Conservation (phyloP, 169 alveolate genomes). For the Eimeria maxima region DNA sequence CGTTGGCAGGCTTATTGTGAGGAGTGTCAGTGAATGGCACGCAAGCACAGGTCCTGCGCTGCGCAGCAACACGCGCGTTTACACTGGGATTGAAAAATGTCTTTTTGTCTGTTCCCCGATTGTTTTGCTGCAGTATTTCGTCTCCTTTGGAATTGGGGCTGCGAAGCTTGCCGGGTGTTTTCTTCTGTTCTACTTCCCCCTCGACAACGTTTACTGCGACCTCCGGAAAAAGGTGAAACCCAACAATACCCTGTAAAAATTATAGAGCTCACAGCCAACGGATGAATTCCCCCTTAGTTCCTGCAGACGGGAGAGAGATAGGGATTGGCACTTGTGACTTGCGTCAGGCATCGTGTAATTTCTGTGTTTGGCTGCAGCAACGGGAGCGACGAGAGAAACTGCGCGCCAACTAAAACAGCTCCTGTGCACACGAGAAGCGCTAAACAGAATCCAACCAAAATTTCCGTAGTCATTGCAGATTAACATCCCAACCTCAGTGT, state of each 20-base stretch:
- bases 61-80: neutral
- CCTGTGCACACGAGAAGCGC: neutral
- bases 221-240: slow-evolving; percentile 62
- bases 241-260: neutral
- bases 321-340: neutral
- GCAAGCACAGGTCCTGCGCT: neutral
- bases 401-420: neutral
- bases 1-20: too few species aligned
- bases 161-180: slow-evolving; percentile 57
- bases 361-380: slow-evolving; percentile 57
- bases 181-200: slow-evolving; percentile 59
- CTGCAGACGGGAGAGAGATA: neutral
- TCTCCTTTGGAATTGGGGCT: slow-evolving; percentile 56
- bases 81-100: neutral
- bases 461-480: neutral
- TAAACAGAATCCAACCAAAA: neutral
- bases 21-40: too few species aligned
- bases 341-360: neutral
- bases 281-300: neutral
- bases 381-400: slow-evolving; percentile 48
- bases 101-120: neutral
- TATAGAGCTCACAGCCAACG: neutral
- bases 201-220: slow-evolving; percentile 61
- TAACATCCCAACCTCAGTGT: neutral
- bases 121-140: slow-evolving; percentile 45